Conservation (phyloP, 2,329 filamentous ascomycete species). For the Diaporthe batatas region DNA sequence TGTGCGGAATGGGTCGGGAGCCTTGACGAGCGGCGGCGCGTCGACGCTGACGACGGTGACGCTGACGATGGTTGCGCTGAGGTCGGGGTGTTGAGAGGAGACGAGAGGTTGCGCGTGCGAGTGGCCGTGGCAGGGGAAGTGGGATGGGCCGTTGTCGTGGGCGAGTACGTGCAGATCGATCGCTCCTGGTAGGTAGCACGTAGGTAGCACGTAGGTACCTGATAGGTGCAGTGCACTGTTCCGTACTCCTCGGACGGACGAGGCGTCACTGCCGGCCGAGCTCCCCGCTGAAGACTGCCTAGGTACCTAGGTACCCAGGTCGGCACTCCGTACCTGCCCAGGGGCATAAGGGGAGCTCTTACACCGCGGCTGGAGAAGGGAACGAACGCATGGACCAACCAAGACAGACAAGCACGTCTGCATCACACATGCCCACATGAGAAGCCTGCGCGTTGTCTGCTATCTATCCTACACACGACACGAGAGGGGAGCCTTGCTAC, state of each 20-base stretch:
- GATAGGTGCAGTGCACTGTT: too few relatives aligned
- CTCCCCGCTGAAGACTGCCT: slow-evolving; percentile 24
- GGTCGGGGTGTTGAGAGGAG: background rate
- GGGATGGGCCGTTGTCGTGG: slow-evolving; percentile 9
- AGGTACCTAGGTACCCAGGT: background rate
- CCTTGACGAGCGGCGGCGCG: background rate
- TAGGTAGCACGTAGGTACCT: too few relatives aligned
- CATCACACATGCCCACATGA: background rate
- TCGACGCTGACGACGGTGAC: background rate
- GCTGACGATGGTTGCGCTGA: slow-evolving; percentile 1
- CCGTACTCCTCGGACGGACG: background rate
- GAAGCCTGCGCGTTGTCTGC: background rate
- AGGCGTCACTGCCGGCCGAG: slow-evolving; percentile 36
- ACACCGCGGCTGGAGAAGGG: background rate
- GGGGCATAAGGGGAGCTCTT: too few relatives aligned
- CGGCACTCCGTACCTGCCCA: too few relatives aligned
- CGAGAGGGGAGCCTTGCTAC: background rate
- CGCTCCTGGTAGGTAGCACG: background rate
- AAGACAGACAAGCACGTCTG: background rate
- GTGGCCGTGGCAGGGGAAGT: background rate
- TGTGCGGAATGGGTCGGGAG: background rate
- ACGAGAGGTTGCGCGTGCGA: background rate
- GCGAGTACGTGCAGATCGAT: slow-evolving; percentile 2
- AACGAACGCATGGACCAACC: background rate
- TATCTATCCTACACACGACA: background rate